A percentile compares a stretch with the other conserved stretches of the same genome.
These are phyloP conservation scores for Tulasnella sp. DNA, from an alignment of 768 basidiomycete species.

Conservation along the genomic window DNA sequence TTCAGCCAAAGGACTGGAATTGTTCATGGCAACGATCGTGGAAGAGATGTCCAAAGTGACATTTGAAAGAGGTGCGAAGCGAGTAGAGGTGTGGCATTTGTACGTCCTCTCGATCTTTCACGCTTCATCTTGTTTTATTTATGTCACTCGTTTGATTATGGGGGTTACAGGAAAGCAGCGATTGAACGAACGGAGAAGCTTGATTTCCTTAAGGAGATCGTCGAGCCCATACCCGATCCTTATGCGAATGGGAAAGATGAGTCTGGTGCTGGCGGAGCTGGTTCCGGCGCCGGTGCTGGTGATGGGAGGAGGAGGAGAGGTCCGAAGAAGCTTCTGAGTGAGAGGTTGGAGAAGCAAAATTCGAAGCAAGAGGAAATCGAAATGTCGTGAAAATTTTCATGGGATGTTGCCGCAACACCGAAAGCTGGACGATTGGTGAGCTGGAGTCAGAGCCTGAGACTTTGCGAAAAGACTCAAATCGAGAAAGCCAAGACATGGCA, in stretches of 20 bases:
- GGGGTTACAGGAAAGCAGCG: conserved; percentile 76
- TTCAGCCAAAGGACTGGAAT: conserved; percentile 84
- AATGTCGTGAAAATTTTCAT: background rate
- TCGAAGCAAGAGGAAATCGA: background rate
- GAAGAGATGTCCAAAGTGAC: conserved; percentile 78
- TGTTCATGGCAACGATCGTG: conserved; percentile 78
- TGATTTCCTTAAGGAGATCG: conserved; percentile 90
- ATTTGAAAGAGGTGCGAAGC: conserved; percentile 64
- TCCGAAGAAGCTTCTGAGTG: conserved; percentile 26
- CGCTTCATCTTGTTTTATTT: background rate
- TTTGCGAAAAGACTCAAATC: conserved; percentile 2
- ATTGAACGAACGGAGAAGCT: conserved; percentile 79
- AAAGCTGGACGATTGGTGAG: background rate
- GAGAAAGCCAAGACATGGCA: background rate
- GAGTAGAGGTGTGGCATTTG: conserved; percentile 90
- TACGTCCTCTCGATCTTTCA: conserved; percentile 34
- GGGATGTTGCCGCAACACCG: background rate
- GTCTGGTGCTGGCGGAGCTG: conserved; percentile 35
- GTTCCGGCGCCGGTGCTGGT: no score
- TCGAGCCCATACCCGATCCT: conserved; percentile 77
- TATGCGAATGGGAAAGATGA: conserved; percentile 55
- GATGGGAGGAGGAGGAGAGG: conserved; percentile 30
- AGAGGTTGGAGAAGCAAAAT: background rate
- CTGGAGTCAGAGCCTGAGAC: background rate
- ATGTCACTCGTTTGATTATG: background rate